Percentiles rank a stretch among this genome's conserved stretches.
Evolutionary conservation across 1,139 yeast genomes (phyloP).

Genomic region (Hyphopichia buzzinii): DNA sequence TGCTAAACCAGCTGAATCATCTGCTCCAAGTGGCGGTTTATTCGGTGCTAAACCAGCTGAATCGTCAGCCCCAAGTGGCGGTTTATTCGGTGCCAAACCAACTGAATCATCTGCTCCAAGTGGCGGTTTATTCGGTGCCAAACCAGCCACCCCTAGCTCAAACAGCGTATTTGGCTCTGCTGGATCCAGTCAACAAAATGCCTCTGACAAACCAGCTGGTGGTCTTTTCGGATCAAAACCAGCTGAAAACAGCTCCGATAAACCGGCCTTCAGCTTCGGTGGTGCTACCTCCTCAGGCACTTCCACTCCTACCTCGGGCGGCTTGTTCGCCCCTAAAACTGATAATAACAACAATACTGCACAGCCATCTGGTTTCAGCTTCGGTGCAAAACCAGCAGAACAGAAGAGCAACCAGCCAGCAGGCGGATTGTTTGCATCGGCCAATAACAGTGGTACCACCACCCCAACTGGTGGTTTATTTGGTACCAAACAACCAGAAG

Average conservation of each 20-base stretch:
- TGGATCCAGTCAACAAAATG: not conserved
- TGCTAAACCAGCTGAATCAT: constrained; percentile 18
- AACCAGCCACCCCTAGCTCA: constrained; percentile 18
- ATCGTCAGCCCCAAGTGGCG: constrained; percentile 14
- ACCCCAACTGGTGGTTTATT: constrained; percentile 16
- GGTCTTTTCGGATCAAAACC: constrained; percentile 12
- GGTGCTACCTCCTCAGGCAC: not conserved
- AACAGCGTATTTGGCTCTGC: constrained; percentile 18
- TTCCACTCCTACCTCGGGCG: too few species aligned
- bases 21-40: constrained; percentile 4
- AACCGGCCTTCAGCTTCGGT: constrained; percentile 17
- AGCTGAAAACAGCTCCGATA: constrained; percentile 16
- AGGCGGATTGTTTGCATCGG: constrained; percentile 13
- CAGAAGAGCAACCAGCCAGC: constrained; percentile 13
- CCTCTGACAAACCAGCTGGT: constrained; percentile 8
- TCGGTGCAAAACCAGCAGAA: constrained; percentile 19
- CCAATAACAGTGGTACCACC: constrained; percentile 2
- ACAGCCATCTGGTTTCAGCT: constrained; percentile 12
- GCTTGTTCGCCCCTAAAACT: too few species aligned
- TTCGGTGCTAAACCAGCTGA: constrained; percentile 20
- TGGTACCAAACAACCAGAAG: constrained; percentile 22
- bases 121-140: constrained; percentile 13
- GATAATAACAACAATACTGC: too few species aligned
- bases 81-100: constrained; percentile 17
- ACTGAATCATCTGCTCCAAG: constrained; percentile 17